phyloP scores from a whole-genome alignment of 768 basidiomycete species.

The Mycena amicta region DNA sequence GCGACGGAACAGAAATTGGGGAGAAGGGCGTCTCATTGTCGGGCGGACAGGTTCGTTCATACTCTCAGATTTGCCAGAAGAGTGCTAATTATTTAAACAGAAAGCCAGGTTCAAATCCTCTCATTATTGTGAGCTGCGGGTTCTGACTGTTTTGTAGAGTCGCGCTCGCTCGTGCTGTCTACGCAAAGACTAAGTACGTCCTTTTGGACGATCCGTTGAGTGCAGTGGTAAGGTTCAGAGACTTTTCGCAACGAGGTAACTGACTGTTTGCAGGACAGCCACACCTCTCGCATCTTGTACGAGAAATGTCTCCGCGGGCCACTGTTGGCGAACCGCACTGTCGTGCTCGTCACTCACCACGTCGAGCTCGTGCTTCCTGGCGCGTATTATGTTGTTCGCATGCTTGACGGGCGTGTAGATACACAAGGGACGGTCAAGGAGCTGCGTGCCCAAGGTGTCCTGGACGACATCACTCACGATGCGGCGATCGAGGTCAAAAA shows the following conservation, averaged over 20 bases:
- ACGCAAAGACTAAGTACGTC: conserved; percentile 68
- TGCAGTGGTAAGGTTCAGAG: conserved; percentile 57
- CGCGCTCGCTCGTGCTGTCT: conserved; percentile 81
- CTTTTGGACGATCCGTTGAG: conserved; percentile 83
- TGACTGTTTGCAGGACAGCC: conserved; percentile 55
- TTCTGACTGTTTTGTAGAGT: conserved; percentile 62
- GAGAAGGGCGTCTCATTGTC: conserved; percentile 69
- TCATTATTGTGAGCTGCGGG: too few relatives aligned
- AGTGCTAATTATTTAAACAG: too few relatives aligned
- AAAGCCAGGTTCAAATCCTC: conserved; percentile 67
- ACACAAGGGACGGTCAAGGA: conserved; percentile 70
- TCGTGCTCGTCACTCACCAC: conserved; percentile 80
- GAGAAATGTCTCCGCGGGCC: conserved; percentile 69
- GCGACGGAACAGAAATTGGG: conserved; percentile 85
- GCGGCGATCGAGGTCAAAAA: conserved; percentile 51
- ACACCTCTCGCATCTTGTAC: conserved; percentile 64
- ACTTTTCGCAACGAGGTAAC: not conserved
- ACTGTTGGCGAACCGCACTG: conserved; percentile 67
- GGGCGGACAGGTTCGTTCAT: too few relatives aligned
- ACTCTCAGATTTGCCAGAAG: too few relatives aligned
- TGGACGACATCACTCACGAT: conserved; percentile 60
- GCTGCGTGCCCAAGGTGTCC: conserved; percentile 58
- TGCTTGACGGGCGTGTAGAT: conserved; percentile 83
- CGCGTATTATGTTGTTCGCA: conserved; percentile 71
- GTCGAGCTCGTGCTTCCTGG: conserved; percentile 80